Base-by-base conservation (phyloP, 257 asterid species). In the Phtheirospermum japonicum region DNA sequence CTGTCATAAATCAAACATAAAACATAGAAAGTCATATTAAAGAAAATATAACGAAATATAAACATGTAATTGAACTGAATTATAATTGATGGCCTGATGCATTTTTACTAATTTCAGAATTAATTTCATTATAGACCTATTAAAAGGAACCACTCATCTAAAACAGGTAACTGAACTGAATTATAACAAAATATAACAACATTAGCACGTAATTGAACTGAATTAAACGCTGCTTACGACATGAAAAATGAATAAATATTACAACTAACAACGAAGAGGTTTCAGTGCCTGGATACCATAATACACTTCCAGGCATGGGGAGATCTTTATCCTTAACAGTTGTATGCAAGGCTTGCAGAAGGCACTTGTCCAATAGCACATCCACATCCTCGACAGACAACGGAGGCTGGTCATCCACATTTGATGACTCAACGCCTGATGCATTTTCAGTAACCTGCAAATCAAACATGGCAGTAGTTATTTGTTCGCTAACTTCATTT, bases 221-320 rank as follows among this genome's bases (percentile, higher is more conserved):
- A 23, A 23, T 23, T 3, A 23, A 23, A 23, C 28, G 28, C 28
- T 23, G 28, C 28, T 23, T 23, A 23, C 28, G 3, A 23, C 28
- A 23, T 23, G 3, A 31, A 5, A 31, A 9, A 20, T 50, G 31
- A 40, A 23, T n/a, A 18, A 59, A 13, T 56, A n/a, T n/a, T n/a
- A n/a, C 57, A 66, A 68, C 37, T 20, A n/a, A n/a, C n/a, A 18
- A 33, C 61, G 34, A 16, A 28, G 20, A 52, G 46, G 66, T 43
- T 71, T 30, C 30, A 23, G 51, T 65, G 59, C 42, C 56, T 32
- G 23, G 28, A 57, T 86, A 92, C 99, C 99, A 92, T 79, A 92
- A 62, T 64, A 82, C 80, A 67, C 97, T 89, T 72, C 97, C 99
- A 40, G 82, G 88, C 68, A 92, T 79, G 55, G 99, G 99, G 64